Percentiles rank a stretch among this genome's conserved stretches.
Conservation (phyloP, 1,139 yeast species). For the Saccharomycopsis phalli region DNA sequence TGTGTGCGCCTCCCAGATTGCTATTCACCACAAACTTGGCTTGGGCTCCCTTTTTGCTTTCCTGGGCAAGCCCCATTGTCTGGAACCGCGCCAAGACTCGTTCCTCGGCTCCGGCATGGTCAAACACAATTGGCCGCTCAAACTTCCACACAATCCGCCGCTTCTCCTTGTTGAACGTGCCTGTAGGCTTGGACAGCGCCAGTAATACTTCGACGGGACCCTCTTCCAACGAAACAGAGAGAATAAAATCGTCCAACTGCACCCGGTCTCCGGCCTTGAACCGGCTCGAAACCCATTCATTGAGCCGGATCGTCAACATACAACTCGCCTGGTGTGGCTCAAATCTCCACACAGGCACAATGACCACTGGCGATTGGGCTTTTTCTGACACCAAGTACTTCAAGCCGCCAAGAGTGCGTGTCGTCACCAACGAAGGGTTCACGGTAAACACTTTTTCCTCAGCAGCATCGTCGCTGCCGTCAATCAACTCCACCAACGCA, state of each 20-base stretch:
- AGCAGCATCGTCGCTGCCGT: conserved; percentile 10
- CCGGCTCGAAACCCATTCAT: conserved; percentile 38
- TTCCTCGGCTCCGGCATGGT: conserved; percentile 37
- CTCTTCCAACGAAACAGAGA: conserved; percentile 55
- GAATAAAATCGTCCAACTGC: conserved; percentile 50
- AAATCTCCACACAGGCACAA: conserved; percentile 83
- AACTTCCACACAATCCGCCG: conserved; percentile 83
- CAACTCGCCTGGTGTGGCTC: conserved; percentile 80
- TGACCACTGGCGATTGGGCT: conserved; percentile 51
- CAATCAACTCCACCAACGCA: conserved; percentile 31
- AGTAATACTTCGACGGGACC: conserved; percentile 42
- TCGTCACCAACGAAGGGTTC: conserved; percentile 24
- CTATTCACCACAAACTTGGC: conserved; percentile 45
- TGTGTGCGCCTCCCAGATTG: conserved; percentile 24
- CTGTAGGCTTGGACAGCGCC: conserved; percentile 86
- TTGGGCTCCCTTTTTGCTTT: conserved; percentile 63
- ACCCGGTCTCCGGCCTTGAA: conserved; percentile 25
- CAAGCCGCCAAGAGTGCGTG: conserved; percentile 53
- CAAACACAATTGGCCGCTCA: conserved; percentile 39
- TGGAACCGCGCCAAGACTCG: conserved; percentile 64
- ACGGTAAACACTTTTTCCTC: conserved; percentile 6
- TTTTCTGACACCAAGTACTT: conserved; percentile 41
- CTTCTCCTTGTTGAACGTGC: conserved; percentile 76
- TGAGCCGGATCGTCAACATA: conserved; percentile 59
- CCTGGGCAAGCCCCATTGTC: conserved; percentile 53